These are phyloP conservation scores for Jamesozyma rosinii DNA, from an alignment of 805 yeast genomes.

Conservation along the genomic window DNA sequence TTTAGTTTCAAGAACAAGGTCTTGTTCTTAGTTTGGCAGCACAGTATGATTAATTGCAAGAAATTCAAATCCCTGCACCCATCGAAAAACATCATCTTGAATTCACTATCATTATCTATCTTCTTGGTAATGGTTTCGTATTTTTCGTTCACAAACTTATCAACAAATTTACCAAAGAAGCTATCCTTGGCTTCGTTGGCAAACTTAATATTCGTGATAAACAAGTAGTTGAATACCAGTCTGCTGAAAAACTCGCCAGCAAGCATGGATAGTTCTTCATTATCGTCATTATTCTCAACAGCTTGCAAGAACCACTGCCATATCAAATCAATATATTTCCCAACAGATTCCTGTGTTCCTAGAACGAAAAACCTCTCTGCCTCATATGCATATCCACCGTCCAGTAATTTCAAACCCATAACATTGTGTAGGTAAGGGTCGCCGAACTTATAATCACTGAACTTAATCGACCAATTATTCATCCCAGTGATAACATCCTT, in stretches of 20 bases:
- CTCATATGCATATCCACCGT: constrained; percentile 44
- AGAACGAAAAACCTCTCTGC: constrained; percentile 67
- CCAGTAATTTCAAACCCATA: constrained; percentile 57
- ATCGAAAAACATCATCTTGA: constrained; percentile 33
- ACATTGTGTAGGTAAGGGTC: constrained; percentile 68
- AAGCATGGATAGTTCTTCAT: constrained; percentile 10
- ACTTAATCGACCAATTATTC: constrained; percentile 54
- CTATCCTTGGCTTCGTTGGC: constrained; percentile 36
- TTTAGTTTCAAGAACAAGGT: constrained; percentile 47
- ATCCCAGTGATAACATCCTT: constrained; percentile 58
- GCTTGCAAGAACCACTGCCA: constrained; percentile 39
- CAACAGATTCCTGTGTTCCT: constrained; percentile 52
- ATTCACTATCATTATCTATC: constrained; percentile 19
- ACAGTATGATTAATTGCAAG: constrained; percentile 52
- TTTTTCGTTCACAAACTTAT: constrained; percentile 13
- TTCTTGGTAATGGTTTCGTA: constrained; percentile 26
- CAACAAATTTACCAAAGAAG: constrained; percentile 32
- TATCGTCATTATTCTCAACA: constrained; percentile 16
- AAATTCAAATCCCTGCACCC: constrained; percentile 48
- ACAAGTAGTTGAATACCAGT: constrained; percentile 65
- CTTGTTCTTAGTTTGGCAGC: constrained; percentile 46
- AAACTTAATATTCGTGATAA: constrained; percentile 55
- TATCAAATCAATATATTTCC: constrained; percentile 37
- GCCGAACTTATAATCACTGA: constrained; percentile 48
- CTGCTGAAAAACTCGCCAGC: constrained; percentile 38